A percentile compares a stretch with the other conserved stretches of the same genome.
These are phyloP conservation scores for Staphylotrichum longicolle DNA, from an alignment of 495 filamentous ascomycete species.

Conservation along the genomic window DNA sequence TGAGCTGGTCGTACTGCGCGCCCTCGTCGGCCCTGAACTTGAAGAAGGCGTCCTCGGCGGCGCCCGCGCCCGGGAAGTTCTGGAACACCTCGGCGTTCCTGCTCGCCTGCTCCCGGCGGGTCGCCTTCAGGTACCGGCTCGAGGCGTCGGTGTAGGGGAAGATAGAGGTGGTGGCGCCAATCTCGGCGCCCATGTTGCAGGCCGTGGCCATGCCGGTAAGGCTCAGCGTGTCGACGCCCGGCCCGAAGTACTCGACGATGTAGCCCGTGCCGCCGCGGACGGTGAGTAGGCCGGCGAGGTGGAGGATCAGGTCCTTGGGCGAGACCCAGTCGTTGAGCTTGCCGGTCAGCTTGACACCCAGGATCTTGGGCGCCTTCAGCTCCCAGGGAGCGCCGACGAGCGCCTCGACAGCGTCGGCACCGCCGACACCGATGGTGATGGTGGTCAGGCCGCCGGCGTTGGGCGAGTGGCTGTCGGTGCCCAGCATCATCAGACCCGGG, in stretches of 20 bases:
- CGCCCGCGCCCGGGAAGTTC: slow-evolving; percentile 37
- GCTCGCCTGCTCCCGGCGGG: slow-evolving; percentile 72
- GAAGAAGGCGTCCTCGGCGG: slow-evolving; percentile 40
- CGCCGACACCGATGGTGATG: slow-evolving; percentile 96
- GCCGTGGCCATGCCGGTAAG: slow-evolving; percentile 91
- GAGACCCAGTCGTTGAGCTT: slow-evolving; percentile 84
- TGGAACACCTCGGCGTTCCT: slow-evolving; percentile 56
- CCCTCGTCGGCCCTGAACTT: slow-evolving; percentile 68
- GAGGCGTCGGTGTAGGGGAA: slow-evolving; percentile 61
- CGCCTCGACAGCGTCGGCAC: slow-evolving; percentile 95
- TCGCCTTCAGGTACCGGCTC: slow-evolving; percentile 73
- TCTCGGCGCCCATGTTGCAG: slow-evolving; percentile 86
- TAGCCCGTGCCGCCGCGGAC: slow-evolving; percentile 93
- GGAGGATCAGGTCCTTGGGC: slow-evolving; percentile 92
- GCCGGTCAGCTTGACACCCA: slow-evolving; percentile 84
- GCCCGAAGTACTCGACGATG: slow-evolving; percentile 87
- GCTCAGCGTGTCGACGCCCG: slow-evolving; percentile 84
- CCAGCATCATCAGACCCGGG: slow-evolving; percentile 98
- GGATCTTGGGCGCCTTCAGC: slow-evolving; percentile 84
- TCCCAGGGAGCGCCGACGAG: slow-evolving; percentile 97
- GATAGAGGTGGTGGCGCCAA: slow-evolving; percentile 93
- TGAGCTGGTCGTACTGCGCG: slow-evolving; percentile 83
- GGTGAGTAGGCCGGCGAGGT: slow-evolving; percentile 84
- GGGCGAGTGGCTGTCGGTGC: slow-evolving; percentile 96
- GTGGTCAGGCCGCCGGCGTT: slow-evolving; percentile 91